Evolutionary conservation across 495 filamentous ascomycete genomes (phyloP), one percentile per base, ranked within the genome.

Genomic region (Neurospora discreta): DNA sequence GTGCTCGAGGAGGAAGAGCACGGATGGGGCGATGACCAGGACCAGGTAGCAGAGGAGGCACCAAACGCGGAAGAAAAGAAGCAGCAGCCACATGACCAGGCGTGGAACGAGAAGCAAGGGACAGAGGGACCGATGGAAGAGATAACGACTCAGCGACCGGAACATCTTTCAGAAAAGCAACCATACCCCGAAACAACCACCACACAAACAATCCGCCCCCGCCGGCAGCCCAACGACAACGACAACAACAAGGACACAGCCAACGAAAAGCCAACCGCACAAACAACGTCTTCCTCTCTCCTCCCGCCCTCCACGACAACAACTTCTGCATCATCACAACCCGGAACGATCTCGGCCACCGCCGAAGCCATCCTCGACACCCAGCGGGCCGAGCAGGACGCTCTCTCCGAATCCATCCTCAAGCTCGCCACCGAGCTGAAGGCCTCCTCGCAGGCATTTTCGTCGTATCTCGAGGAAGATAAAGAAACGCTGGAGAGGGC

Each of bases 371-470:
- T 92, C 33, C 88, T 98, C 7, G 87, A 89, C 73, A 83, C 89
- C 72, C 86, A 96, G 73, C 90, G 93, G 69, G 80, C 81, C 42
- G 93, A 97, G 80, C 94, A 97, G 80, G 93, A 97, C 78, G 82
- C 86, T n/a, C 86, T 99, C 0, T 95, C 95, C 2, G 83, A 83
- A 52, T 93, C 91, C 8, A 90, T 99, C 46, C 84, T 97, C 11
- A 75, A 83, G 7, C 90, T 97, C 75, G 95, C 95, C 4, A 83
- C 84, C 16, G 87, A 91, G 71, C 87, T 99, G 9, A 97, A 97
- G 80, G 80, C 85, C 23, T 91, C 89, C 3, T 90, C 92, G 3
- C 79, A 90, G 18, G 83, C 88, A 6, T 94, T 98, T 81, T 85
- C 89, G 44, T 77, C 84, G 0, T 87, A 89, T 20, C 84, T 99